phyloP scores from a whole-genome alignment of 768 basidiomycete genomes.

The Amylocystis lapponica region DNA sequence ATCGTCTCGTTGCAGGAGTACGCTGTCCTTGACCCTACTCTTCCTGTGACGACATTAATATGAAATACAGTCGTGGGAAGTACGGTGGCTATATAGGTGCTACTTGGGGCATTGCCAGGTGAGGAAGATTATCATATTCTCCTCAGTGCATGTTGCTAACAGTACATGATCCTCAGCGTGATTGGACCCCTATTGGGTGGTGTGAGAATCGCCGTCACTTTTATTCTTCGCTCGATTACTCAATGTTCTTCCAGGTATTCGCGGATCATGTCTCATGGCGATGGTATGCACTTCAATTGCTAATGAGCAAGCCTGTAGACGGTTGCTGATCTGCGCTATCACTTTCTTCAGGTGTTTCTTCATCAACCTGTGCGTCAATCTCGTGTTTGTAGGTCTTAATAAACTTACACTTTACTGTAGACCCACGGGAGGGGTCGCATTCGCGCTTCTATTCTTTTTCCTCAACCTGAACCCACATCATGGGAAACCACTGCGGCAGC shows the following conservation, averaged over 20 bases:
- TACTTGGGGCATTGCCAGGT: constrained; percentile 69
- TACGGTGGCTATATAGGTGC: constrained; percentile 73
- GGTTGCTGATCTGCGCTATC: neutral
- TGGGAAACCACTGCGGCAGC: constrained; percentile 48
- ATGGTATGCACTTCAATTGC: too few relatives aligned
- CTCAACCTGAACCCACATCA: constrained; percentile 75
- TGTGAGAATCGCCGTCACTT: constrained; percentile 39
- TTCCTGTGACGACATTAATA: neutral
- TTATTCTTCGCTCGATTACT: neutral
- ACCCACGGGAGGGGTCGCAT: constrained; percentile 68
- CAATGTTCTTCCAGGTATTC: constrained; percentile 41
- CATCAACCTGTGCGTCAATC: constrained; percentile 54
- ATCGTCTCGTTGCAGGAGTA: constrained; percentile 78
- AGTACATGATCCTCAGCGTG: constrained; percentile 34
- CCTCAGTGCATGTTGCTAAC: neutral
- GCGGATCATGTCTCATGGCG: constrained; percentile 75
- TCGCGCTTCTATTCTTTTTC: constrained; percentile 59
- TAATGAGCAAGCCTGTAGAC: neutral
- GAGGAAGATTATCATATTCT: neutral
- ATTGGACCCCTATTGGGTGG: constrained; percentile 80
- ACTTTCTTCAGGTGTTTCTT: constrained; percentile 55
- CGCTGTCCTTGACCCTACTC: constrained; percentile 19
- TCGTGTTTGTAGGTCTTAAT: neutral
- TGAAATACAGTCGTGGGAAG: constrained; percentile 56
- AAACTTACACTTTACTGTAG: constrained; percentile 27